Evolutionary conservation across 148 eudicot species (phyloP).

Genomic region (Tetragonia tetragonoides): DNA sequence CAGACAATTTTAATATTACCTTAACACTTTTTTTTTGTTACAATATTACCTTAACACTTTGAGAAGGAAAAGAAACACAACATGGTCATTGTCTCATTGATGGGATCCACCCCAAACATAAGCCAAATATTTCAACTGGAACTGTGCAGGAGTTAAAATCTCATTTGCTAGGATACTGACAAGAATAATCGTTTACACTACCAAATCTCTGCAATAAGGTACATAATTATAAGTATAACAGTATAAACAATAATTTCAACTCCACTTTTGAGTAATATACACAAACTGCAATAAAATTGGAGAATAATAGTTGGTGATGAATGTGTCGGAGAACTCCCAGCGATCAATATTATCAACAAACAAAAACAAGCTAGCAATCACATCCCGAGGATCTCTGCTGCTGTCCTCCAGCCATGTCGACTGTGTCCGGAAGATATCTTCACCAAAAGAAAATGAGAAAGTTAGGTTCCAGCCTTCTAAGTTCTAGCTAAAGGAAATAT

Average conservation of each 20-base stretch:
- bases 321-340: background rate
- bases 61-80: background rate
- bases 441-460: slow-evolving; percentile 2
- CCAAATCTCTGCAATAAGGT: background rate
- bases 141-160: background rate
- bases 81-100: background rate
- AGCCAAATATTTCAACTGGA: background rate
- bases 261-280: slow-evolving; percentile 19
- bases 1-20: no score
- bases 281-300: slow-evolving; percentile 12
- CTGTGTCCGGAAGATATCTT: slow-evolving; percentile 66
- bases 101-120: background rate
- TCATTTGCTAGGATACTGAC: background rate
- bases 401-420: slow-evolving; percentile 54
- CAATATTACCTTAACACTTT: background rate
- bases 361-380: slow-evolving; percentile 40
- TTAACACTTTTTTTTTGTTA: no score
- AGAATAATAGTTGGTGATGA: background rate
- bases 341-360: slow-evolving; percentile 7
- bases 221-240: no score
- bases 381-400: slow-evolving; percentile 66
- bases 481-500: background rate
- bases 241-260: slow-evolving; percentile 1
- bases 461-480: background rate
- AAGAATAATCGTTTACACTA: background rate